Evolutionary conservation across 2,329 filamentous ascomycete genomes (phyloP).

Genomic region (Trichoderma citrinoviride): DNA sequence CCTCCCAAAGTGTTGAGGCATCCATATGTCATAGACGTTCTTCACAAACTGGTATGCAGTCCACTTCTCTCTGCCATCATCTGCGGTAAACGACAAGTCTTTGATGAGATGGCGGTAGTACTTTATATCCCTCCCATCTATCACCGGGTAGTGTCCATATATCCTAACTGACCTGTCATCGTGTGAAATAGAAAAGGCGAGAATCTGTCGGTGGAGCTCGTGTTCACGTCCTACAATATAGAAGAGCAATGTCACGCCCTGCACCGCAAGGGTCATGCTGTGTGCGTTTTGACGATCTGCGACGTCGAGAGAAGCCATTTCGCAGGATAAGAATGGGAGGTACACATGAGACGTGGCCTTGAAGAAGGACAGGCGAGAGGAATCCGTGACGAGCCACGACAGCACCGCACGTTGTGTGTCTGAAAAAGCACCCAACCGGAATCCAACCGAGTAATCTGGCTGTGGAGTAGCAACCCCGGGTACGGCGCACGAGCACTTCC

Average conservation of each 20-base stretch:
- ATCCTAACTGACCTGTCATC: conserved; percentile 34
- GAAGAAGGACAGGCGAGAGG: conserved; percentile 39
- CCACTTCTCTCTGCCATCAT: conserved; percentile 6
- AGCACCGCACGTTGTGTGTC: conserved; percentile 39
- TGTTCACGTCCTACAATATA: conserved; percentile 35
- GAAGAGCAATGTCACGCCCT: conserved; percentile 41
- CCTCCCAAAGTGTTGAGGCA: neutral
- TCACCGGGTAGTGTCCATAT: conserved; percentile 42
- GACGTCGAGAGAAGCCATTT: conserved; percentile 41
- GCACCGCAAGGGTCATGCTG: conserved; percentile 41
- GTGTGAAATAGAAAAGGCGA: conserved; percentile 44
- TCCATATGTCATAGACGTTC: conserved; percentile 8
- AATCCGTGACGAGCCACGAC: conserved; percentile 37
- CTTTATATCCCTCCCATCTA: conserved; percentile 34
- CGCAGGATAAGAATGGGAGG: conserved; percentile 49
- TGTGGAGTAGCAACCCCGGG: conserved; percentile 37
- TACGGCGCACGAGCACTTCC: conserved; percentile 41
- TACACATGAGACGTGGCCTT: conserved; percentile 47
- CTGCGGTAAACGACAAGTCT: conserved; percentile 33
- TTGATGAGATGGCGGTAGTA: conserved; percentile 41
- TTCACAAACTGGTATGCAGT: conserved; percentile 3
- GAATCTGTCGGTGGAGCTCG: conserved; percentile 41
- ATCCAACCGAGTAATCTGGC: conserved; percentile 45
- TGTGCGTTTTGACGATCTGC: conserved; percentile 43
- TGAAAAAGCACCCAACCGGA: conserved; percentile 40